Evolutionary conservation across 2,329 filamentous ascomycete species (phyloP).

Genomic region (Cadophora gregata): DNA sequence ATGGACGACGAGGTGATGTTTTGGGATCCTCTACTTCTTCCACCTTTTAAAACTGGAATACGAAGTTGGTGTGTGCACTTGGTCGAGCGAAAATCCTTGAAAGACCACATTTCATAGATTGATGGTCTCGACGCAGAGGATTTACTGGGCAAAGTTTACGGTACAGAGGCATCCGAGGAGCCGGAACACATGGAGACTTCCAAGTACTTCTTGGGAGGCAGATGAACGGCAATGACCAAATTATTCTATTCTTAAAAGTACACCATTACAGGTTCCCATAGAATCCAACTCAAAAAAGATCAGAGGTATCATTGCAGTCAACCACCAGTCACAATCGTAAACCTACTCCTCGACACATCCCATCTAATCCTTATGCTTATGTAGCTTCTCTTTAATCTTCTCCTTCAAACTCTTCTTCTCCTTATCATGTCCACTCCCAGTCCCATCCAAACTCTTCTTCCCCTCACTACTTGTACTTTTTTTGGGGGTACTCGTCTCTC

Average conservation of each 20-base stretch:
- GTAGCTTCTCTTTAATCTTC: constrained; percentile 70
- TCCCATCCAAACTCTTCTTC: constrained; percentile 7
- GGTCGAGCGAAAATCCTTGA: not conserved
- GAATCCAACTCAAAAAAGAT: not conserved
- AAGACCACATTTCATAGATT: no score
- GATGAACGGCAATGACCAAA: no score
- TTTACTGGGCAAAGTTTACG: not conserved
- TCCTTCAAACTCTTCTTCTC: constrained; percentile 57
- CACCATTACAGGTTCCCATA: no score
- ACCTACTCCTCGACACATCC: not conserved
- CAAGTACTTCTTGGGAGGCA: not conserved
- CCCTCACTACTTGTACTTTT: not conserved
- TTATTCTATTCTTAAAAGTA: no score
- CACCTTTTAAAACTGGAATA: not conserved
- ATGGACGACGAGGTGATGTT: not conserved
- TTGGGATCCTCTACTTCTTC: not conserved
- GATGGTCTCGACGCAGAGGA: no score
- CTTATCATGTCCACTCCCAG: constrained; percentile 28
- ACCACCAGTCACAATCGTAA: no score
- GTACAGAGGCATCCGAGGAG: not conserved
- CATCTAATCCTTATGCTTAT: constrained; percentile 20
- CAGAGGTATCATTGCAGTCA: not conserved
- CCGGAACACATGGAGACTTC: not conserved
- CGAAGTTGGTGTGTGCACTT: not conserved
- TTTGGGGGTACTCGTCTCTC: constrained; percentile 2